A percentile compares a stretch with the other conserved stretches of the same genome.
Conservation (phyloP, 2,329 filamentous ascomycete species). For the Aspergillus clavatus region DNA sequence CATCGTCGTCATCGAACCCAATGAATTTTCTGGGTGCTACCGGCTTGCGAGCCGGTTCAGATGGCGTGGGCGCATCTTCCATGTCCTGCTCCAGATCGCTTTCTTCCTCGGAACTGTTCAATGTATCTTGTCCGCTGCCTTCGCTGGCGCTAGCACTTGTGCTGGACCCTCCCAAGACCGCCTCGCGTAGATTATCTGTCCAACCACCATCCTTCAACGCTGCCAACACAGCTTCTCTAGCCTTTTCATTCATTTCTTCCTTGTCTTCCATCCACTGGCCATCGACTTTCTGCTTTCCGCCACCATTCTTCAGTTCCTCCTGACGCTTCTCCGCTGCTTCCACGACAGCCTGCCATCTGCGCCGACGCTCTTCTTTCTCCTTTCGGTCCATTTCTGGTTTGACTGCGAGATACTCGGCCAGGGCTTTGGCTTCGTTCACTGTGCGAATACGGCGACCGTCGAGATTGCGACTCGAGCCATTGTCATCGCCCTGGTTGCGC, state of each 20-base stretch:
- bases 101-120: constrained; percentile 31
- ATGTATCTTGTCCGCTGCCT: constrained; percentile 29
- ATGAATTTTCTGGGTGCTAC: constrained; percentile 36
- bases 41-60: constrained; percentile 23
- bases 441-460: constrained; percentile 87
- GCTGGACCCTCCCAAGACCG: constrained; percentile 32
- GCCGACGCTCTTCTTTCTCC: constrained; percentile 79
- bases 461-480: constrained; percentile 86
- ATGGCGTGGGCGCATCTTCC: constrained; percentile 24
- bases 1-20: constrained; percentile 48
- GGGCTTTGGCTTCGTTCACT: constrained; percentile 87
- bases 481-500: constrained; percentile 73
- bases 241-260: constrained; percentile 81
- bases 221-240: constrained; percentile 68
- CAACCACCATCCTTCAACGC: constrained; percentile 60
- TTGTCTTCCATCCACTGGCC: constrained; percentile 94
- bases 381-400: constrained; percentile 97
- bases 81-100: constrained; percentile 38
- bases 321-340: constrained; percentile 77
- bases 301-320: constrained; percentile 74
- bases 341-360: constrained; percentile 81
- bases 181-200: constrained; percentile 40
- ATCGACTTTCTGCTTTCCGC: constrained; percentile 62
- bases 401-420: constrained; percentile 90
- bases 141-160: constrained; percentile 39